phyloP scores from a whole-genome alignment of 2,329 filamentous ascomycete species.

The Pseudodiploospora longispora region DNA sequence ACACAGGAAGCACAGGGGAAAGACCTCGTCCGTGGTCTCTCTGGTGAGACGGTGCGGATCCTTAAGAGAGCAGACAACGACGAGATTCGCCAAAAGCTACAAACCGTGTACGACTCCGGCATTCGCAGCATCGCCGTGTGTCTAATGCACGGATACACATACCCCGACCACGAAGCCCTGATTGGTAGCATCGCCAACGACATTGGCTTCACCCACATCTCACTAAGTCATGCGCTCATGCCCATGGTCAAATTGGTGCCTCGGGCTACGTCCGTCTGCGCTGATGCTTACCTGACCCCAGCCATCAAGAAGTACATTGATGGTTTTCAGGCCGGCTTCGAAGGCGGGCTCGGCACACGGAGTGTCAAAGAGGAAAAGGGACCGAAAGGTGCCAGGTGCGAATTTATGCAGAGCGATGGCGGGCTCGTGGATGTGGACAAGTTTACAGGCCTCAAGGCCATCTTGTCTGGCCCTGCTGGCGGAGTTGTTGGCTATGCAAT shows the following conservation, averaged over 20 bases:
- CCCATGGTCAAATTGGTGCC: slow-evolving; percentile 38
- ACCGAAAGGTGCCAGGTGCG: slow-evolving; percentile 67
- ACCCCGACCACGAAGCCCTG: slow-evolving; percentile 73
- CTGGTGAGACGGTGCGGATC: slow-evolving; percentile 62
- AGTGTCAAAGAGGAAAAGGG: slow-evolving; percentile 62
- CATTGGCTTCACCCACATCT: slow-evolving; percentile 69
- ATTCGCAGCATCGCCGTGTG: slow-evolving; percentile 82
- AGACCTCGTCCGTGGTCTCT: slow-evolving; percentile 58
- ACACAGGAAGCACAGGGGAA: slow-evolving; percentile 40
- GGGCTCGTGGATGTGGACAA: slow-evolving; percentile 64
- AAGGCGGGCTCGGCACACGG: slow-evolving; percentile 68
- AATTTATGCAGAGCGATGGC: slow-evolving; percentile 92
- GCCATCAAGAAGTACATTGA: slow-evolving; percentile 43
- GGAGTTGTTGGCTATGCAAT: slow-evolving; percentile 89
- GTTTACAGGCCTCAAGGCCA: slow-evolving; percentile 78
- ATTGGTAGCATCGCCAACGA: slow-evolving; percentile 69
- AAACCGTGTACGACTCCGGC: slow-evolving; percentile 54
- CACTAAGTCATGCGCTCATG: slow-evolving; percentile 36
- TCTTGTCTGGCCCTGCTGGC: slow-evolving; percentile 84
- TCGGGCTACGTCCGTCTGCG: slow-evolving; percentile 34
- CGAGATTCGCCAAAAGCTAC: slow-evolving; percentile 49
- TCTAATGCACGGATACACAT: slow-evolving; percentile 88
- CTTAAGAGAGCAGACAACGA: slow-evolving; percentile 49
- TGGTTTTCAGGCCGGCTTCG: slow-evolving; percentile 74
- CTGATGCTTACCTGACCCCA: slow-evolving; percentile 37